Conservation (phyloP, 768 basidiomycete species). For the Kwoniella bestiolae region DNA sequence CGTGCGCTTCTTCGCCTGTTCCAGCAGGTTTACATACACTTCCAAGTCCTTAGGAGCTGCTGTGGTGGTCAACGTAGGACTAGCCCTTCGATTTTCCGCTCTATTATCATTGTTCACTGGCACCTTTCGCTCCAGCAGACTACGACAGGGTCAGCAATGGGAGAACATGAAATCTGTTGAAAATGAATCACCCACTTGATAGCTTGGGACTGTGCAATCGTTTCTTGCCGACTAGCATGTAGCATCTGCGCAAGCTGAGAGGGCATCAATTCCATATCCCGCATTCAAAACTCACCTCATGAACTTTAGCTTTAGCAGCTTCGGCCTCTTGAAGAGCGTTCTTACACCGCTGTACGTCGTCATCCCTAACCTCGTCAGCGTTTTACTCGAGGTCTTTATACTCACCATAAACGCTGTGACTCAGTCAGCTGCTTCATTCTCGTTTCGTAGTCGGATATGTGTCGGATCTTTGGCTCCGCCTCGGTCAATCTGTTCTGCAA, state of each 20-base stretch:
- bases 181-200: constrained; percentile 18
- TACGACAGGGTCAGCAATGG: not conserved
- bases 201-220: constrained; percentile 4
- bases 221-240: constrained; percentile 25
- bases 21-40: constrained; percentile 20
- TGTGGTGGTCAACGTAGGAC: not conserved
- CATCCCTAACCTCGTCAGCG: constrained; percentile 33
- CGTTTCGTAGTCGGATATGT: constrained; percentile 80
- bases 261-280: not conserved
- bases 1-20: constrained; percentile 26
- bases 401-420: constrained; percentile 78
- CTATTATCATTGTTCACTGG: not conserved
- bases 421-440: constrained; percentile 80
- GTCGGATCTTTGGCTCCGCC: constrained; percentile 77
- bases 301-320: constrained; percentile 21
- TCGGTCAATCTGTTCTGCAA: constrained; percentile 77
- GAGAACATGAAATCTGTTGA: not conserved
- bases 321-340: constrained; percentile 35
- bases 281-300: constrained; percentile 25
- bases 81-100: constrained; percentile 10
- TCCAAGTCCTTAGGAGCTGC: constrained; percentile 4
- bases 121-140: not conserved
- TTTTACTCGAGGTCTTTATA: constrained; percentile 16
- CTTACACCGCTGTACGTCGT: constrained; percentile 32
- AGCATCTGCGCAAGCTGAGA: constrained; percentile 28